Conservation (phyloP, 306 rosid species). For the Astragalus glycyphyllos region DNA sequence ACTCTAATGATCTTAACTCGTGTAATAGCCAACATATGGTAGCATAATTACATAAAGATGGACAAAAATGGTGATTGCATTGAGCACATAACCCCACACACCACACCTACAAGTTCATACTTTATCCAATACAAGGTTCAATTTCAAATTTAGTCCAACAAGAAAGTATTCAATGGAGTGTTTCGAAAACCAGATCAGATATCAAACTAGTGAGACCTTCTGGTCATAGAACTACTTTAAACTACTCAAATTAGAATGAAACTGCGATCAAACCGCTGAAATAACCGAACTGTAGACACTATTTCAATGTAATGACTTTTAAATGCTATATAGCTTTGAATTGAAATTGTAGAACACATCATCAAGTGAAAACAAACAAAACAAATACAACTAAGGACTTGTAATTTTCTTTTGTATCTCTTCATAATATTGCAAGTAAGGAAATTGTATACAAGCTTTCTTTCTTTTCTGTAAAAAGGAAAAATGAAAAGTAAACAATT, state of each 20-base stretch:
- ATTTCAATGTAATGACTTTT: slow-evolving; percentile 5
- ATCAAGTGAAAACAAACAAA: not conserved
- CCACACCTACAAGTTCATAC: slow-evolving; percentile 25
- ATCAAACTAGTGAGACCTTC: too few species aligned
- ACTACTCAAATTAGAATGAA: too few species aligned
- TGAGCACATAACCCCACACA: slow-evolving; percentile 33
- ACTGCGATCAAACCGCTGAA: too few species aligned
- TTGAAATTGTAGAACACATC: slow-evolving; percentile 13
- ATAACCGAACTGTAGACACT: too few species aligned
- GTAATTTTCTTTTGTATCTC: slow-evolving; percentile 34
- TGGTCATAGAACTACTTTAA: too few species aligned
- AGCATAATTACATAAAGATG: slow-evolving; percentile 16
- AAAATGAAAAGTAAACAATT: slow-evolving; percentile 46
- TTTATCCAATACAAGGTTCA: slow-evolving; percentile 12
- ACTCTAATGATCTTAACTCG: slow-evolving; percentile 13
- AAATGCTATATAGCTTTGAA: not conserved
- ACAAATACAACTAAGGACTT: slow-evolving; percentile 31
- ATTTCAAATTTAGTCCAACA: slow-evolving; percentile 8
- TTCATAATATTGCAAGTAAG: slow-evolving; percentile 42
- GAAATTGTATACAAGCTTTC: slow-evolving; percentile 49
- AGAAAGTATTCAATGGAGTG: not conserved
- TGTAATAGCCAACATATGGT: slow-evolving; percentile 21
- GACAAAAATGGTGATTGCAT: slow-evolving; percentile 40
- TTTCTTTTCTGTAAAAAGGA: slow-evolving; percentile 27
- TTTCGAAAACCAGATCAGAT: too few species aligned